Percentiles rank a stretch among this genome's conserved stretches.
These are phyloP conservation scores for Phytophthora pistaciae DNA, from an alignment of 352 stramenopile genomes.

Conservation along the genomic window DNA sequence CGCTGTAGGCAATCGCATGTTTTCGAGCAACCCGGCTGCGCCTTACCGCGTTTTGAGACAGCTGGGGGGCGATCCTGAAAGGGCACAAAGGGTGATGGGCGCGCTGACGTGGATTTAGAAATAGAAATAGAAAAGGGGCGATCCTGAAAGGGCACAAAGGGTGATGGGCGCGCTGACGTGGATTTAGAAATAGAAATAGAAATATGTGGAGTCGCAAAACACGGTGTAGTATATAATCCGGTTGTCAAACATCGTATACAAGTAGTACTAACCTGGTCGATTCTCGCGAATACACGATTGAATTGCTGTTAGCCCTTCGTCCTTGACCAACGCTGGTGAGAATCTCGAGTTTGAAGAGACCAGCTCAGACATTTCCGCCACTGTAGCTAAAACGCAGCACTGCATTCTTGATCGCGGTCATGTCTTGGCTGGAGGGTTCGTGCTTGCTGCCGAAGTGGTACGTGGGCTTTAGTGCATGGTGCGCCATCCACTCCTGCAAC, in stretches of 20 bases:
- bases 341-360: too few relatives aligned
- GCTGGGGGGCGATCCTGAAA: constrained; percentile 21
- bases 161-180: constrained; percentile 40
- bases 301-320: too few relatives aligned
- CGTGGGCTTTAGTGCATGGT: constrained; percentile 41
- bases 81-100: constrained; percentile 35
- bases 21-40: neutral
- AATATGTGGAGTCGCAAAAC: too few relatives aligned
- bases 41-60: neutral
- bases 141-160: constrained; percentile 31
- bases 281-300: too few relatives aligned
- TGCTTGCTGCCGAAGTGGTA: constrained; percentile 44
- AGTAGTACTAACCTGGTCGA: too few relatives aligned
- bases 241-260: too few relatives aligned
- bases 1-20: neutral
- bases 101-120: constrained; percentile 40
- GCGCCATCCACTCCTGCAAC: constrained; percentile 61
- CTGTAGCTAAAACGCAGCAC: constrained; percentile 65
- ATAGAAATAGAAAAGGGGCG: constrained; percentile 25
- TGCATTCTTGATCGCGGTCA: constrained; percentile 63
- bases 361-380: constrained; percentile 2
- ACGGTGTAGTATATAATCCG: too few relatives aligned
- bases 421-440: constrained; percentile 49
- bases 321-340: too few relatives aligned
- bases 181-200: constrained; percentile 38